Conservation (phyloP, 306 rosid genomes). For the Inga laurina region DNA sequence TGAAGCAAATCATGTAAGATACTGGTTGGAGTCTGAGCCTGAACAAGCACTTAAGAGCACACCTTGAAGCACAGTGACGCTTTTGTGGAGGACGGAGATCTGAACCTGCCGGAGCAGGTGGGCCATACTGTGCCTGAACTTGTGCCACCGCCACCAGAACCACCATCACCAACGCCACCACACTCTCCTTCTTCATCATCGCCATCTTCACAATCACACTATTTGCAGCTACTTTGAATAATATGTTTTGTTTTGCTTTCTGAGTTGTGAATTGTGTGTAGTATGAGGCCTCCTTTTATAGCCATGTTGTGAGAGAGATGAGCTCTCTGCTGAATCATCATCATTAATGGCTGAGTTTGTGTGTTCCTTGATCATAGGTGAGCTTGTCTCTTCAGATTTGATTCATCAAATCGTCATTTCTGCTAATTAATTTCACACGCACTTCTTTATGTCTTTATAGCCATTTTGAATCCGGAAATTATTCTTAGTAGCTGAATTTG, state of each 20-base stretch:
- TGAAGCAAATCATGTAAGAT: neutral
- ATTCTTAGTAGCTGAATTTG: neutral
- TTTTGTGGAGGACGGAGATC: neutral
- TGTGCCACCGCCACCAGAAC: neutral
- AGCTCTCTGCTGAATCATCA: neutral
- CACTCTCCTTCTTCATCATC: neutral
- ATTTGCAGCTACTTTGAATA: neutral
- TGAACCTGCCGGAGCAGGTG: neutral
- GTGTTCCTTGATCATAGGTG: neutral
- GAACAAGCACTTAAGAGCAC: neutral
- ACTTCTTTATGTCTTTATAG: too few species aligned
- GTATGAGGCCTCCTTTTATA: neutral
- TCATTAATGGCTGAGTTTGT: neutral
- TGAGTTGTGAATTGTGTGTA: neutral
- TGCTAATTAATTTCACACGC: too few species aligned
- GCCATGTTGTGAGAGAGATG: neutral
- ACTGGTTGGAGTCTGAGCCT: neutral
- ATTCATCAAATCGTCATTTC: too few species aligned
- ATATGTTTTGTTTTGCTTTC: neutral
- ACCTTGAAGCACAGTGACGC: neutral
- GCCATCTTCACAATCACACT: neutral
- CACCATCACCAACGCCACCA: neutral
- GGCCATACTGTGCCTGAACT: neutral
- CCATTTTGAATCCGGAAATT: too few species aligned
- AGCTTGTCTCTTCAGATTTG: neutral